These are phyloP conservation scores for Lasiosphaeriaceae sp. DNA, from an alignment of 495 filamentous ascomycete genomes.

Conservation along the genomic window DNA sequence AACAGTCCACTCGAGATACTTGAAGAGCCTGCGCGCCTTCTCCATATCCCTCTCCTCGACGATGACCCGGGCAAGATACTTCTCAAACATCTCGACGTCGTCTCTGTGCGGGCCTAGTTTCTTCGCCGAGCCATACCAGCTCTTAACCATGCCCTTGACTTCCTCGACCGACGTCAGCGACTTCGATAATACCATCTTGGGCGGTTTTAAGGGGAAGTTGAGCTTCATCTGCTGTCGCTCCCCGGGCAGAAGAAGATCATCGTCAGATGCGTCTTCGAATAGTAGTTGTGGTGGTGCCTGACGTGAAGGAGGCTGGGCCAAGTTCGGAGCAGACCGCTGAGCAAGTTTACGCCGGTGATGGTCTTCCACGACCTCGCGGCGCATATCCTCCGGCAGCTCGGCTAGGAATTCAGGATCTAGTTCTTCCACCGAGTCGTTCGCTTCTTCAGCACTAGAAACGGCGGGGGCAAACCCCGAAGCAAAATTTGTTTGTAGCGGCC, in stretches of 20 bases:
- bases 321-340: constrained; percentile 27
- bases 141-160: constrained; percentile 45
- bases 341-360: constrained; percentile 55
- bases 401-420: constrained; percentile 71
- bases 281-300: too few species aligned
- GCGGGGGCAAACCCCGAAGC: constrained; percentile 30
- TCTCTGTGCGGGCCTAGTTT: constrained; percentile 68
- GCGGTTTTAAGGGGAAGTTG: constrained; percentile 30
- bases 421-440: constrained; percentile 30
- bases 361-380: constrained; percentile 70
- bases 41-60: constrained; percentile 69
- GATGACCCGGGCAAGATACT: constrained; percentile 66
- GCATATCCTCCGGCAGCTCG: constrained; percentile 76
- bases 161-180: constrained; percentile 22
- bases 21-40: constrained; percentile 37
- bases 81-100: constrained; percentile 68
- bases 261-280: constrained; percentile 10
- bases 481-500: constrained; percentile 65
- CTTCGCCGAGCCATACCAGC: constrained; percentile 64
- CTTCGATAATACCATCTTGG: constrained; percentile 30
- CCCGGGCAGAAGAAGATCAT: constrained; percentile 4
- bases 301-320: constrained; percentile 11
- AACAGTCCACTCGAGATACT: constrained; percentile 71
- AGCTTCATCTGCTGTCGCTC: constrained; percentile 36
- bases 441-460: constrained; percentile 13